A percentile compares a stretch with the other conserved stretches of the same genome.
Evolutionary conservation across 2,329 filamentous ascomycete species (phyloP).

Genomic region (Curvularia sp.): DNA sequence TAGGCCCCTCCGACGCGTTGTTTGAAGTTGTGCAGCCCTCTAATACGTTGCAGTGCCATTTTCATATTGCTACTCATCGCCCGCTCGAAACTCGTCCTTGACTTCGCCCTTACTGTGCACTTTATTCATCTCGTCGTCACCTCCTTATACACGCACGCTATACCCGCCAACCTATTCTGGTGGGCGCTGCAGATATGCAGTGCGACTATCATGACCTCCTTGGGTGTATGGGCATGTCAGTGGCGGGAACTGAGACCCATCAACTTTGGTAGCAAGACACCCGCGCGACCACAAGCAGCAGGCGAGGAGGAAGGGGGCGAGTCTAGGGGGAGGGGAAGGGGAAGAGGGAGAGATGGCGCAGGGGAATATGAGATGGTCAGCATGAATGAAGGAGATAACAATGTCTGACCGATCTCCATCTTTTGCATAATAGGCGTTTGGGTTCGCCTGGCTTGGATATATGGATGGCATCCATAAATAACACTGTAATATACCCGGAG

Average conservation of each 20-base stretch:
- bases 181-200: slow-evolving; percentile 74
- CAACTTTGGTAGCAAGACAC: slow-evolving; percentile 72
- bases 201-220: slow-evolving; percentile 67
- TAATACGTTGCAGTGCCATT: slow-evolving; percentile 67
- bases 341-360: slow-evolving; percentile 54
- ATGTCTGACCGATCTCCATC: slow-evolving; percentile 35
- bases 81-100: slow-evolving; percentile 90
- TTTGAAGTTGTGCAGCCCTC: neutral
- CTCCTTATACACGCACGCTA: slow-evolving; percentile 75
- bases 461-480: slow-evolving; percentile 8
- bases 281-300: slow-evolving; percentile 29
- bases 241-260: slow-evolving; percentile 90
- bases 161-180: slow-evolving; percentile 85
- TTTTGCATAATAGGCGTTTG: slow-evolving; percentile 39
- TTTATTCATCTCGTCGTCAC: slow-evolving; percentile 80
- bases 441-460: slow-evolving; percentile 28
- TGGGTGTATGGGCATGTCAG: slow-evolving; percentile 89
- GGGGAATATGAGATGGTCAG: slow-evolving; percentile 59
- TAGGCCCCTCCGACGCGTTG: slow-evolving; percentile 48
- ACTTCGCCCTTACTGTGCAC: slow-evolving; percentile 91
- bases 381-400: slow-evolving; percentile 50
- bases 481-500: slow-evolving; percentile 26
- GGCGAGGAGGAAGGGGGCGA: slow-evolving; percentile 50
- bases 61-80: slow-evolving; percentile 83
- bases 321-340: slow-evolving; percentile 50